Percentiles rank a stretch among this genome's conserved stretches.
These are phyloP conservation scores for Cryphonectria japonica DNA, from an alignment of 2,329 filamentous ascomycete genomes.

Conservation along the genomic window DNA sequence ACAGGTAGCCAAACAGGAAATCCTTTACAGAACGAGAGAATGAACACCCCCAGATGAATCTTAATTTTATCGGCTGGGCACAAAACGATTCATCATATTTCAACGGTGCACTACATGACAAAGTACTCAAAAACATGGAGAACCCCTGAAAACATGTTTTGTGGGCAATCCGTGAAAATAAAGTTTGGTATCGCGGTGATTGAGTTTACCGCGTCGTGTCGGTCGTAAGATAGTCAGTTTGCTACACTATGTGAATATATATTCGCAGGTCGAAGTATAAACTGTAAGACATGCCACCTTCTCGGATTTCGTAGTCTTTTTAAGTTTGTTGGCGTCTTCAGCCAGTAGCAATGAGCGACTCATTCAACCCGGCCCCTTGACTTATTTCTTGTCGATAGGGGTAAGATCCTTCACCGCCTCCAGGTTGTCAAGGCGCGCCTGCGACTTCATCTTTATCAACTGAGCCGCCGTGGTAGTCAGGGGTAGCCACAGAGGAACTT, in stretches of 20 bases:
- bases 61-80: not conserved
- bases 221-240: not conserved
- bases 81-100: not conserved
- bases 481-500: constrained; percentile 8
- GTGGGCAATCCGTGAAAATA: not conserved
- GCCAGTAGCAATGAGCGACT: not conserved
- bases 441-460: constrained; percentile 8
- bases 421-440: constrained; percentile 10
- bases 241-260: not conserved
- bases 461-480: constrained; percentile 6
- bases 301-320: not conserved
- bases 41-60: not conserved
- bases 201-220: no score
- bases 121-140: not conserved
- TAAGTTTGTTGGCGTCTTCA: not conserved
- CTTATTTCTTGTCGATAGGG: constrained; percentile 5
- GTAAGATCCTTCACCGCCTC: constrained; percentile 8
- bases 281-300: not conserved
- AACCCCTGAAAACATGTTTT: not conserved
- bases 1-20: no score
- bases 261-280: not conserved
- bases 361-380: not conserved
- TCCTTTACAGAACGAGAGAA: not conserved
- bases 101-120: not conserved
- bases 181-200: not conserved